Conservation (phyloP, 768 basidiomycete genomes). For the Naematelia aurantialba region DNA sequence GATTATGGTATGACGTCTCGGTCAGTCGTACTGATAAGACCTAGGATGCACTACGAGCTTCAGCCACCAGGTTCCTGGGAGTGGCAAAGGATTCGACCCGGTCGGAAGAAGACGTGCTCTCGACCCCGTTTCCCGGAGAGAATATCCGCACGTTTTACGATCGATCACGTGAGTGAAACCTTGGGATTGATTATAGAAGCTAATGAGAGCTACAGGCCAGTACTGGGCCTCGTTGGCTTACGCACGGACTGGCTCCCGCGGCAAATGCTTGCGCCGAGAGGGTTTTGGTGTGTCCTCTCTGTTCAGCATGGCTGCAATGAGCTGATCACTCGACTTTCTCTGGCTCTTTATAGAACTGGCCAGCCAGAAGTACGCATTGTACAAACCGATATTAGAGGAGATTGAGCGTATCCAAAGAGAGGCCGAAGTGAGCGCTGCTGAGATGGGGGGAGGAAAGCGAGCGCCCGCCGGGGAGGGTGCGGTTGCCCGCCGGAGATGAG, state of each 20-base stretch:
- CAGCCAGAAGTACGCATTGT: slow-evolving; percentile 54
- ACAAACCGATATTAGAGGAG: slow-evolving; percentile 76
- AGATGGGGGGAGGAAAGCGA: not conserved
- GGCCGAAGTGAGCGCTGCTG: slow-evolving; percentile 57
- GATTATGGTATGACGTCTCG: not conserved
- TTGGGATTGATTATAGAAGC: no score
- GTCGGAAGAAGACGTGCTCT: slow-evolving; percentile 66
- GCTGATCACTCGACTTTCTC: not conserved
- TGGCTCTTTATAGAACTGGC: slow-evolving; percentile 8
- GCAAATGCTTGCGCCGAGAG: slow-evolving; percentile 72
- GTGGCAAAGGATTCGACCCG: slow-evolving; percentile 57
- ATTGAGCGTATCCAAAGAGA: slow-evolving; percentile 77
- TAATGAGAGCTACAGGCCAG: no score
- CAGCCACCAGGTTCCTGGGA: slow-evolving; percentile 61
- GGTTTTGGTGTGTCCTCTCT: slow-evolving; percentile 58
- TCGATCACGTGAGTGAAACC: slow-evolving; percentile 67
- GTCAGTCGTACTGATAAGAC: not conserved
- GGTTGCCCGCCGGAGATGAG: no score
- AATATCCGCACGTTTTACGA: slow-evolving; percentile 78
- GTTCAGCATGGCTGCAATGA: no score
- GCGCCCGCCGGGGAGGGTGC: slow-evolving; percentile 8
- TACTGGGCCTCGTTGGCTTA: slow-evolving; percentile 76
- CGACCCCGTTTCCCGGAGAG: slow-evolving; percentile 80
- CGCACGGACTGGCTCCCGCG: slow-evolving; percentile 60
- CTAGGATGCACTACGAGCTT: slow-evolving; percentile 52